Evolutionary conservation across 306 rosid genomes (phyloP), one percentile per base, ranked within the genome.

Genomic region (Benincasa hispida): DNA sequence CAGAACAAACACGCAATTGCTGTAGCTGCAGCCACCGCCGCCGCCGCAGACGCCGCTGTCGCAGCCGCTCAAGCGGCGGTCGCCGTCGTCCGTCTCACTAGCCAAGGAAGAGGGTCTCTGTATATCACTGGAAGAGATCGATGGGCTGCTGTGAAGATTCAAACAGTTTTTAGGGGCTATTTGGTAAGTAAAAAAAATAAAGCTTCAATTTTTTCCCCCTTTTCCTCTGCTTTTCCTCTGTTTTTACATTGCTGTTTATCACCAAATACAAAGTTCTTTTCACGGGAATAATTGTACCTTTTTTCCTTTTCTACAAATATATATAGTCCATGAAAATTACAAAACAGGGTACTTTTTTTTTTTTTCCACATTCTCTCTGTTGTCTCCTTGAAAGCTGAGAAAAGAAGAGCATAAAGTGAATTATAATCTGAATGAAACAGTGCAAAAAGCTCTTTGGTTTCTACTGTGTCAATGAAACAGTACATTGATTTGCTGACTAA

Each of bases 1-100:
- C 99, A 95, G 79, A 92, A 86, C 81, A 92, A 90, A 78, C 98
- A 95, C 85, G 99, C 99, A 55, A 95, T 95, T 88, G 99, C 99
- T 0, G 99, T 95, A 28, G 99, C 99, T 8, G 98, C 97, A 0
- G 99, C 99, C 34, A 92, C 99, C 0, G 96, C 99, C 0, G 99
- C 99, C 0, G 99, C 97, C 0, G 99, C 98, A 0, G 99, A 95
- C 17, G 98, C 98, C 0, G 99, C 99, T 0, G 93, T 92, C 5
- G 99, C 90, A 0, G 97, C 99, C 0, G 99, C 99, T 0, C 97
- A 89, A 75, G 99, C 99, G 0, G 99, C 99, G 0, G 97, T 89
- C 24, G 99, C 97, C 0, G 99, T 92, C 32, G 98, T 95, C 42
- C 86, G 98, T 79, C 88, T 95, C 5, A 95, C 98, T 1, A 95